Evolutionary conservation across 345 rosid species (phyloP).

Genomic region (Zanthoxylum bungeanum): DNA sequence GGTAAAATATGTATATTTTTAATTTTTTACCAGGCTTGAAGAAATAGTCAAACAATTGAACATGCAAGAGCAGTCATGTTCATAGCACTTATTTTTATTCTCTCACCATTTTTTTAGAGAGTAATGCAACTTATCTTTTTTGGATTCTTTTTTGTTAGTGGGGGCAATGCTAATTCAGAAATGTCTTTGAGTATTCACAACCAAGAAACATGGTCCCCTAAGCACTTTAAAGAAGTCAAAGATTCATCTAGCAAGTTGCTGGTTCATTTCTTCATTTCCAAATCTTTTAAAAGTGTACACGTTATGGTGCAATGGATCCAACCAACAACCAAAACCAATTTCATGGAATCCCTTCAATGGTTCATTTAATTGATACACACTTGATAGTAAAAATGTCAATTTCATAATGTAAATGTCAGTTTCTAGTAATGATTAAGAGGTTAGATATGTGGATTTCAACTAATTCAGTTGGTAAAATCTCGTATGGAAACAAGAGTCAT

Average conservation of each 20-base stretch:
- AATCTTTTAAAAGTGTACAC: not conserved
- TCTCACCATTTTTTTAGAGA: not conserved
- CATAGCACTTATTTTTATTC: not conserved
- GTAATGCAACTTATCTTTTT: not conserved
- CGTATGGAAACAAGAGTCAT: too few relatives aligned
- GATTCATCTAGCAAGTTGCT: not conserved
- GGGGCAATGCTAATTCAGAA: not conserved
- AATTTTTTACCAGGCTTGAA: not conserved
- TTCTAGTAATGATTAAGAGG: too few relatives aligned
- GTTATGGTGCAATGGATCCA: too few relatives aligned
- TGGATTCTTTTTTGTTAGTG: constrained; percentile 2
- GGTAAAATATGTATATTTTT: too few relatives aligned
- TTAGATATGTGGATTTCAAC: too few relatives aligned
- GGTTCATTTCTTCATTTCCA: not conserved
- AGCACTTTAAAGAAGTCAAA: not conserved
- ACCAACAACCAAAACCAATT: not conserved
- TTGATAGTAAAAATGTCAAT: too few relatives aligned
- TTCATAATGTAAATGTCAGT: not conserved
- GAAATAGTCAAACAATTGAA: not conserved
- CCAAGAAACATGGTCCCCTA: not conserved
- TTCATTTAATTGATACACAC: not conserved
- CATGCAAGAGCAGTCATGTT: not conserved
- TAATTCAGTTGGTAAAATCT: too few relatives aligned
- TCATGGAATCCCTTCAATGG: not conserved
- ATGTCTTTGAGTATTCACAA: not conserved